A percentile compares a stretch with the other conserved stretches of the same genome.
Conservation (phyloP, 2,329 filamentous ascomycete genomes). For the Penicillium fuscoglaucum region DNA sequence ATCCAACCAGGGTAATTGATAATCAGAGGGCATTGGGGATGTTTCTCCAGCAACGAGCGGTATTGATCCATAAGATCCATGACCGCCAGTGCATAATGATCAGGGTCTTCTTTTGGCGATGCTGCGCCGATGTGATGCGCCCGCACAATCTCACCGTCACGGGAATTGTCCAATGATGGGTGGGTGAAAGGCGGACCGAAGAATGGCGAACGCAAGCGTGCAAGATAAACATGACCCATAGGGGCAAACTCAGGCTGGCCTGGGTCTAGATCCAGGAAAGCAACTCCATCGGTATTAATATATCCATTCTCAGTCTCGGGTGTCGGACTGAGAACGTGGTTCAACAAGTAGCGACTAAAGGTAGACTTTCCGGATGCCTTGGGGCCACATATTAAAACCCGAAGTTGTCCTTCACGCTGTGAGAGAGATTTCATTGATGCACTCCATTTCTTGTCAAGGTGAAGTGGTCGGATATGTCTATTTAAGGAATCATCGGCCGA, state of each 20-base stretch:
- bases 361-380: constrained; percentile 62
- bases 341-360: constrained; percentile 56
- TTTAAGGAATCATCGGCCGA: constrained; percentile 46
- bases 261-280: constrained; percentile 61
- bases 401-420: constrained; percentile 39
- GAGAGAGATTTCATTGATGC: constrained; percentile 46
- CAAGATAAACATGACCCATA: constrained; percentile 60
- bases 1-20: constrained; percentile 61
- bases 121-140: constrained; percentile 56
- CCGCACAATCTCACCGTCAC: constrained; percentile 45
- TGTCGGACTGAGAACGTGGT: constrained; percentile 52
- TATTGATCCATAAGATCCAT: constrained; percentile 55
- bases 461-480: constrained; percentile 44
- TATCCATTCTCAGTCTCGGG: constrained; percentile 34
- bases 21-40: constrained; percentile 52
- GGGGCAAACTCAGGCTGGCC: constrained; percentile 60
- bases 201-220: constrained; percentile 52
- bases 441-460: constrained; percentile 48
- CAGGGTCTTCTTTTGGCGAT: constrained; percentile 57
- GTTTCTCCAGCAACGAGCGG: constrained; percentile 40
- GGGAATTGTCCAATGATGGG: constrained; percentile 39
- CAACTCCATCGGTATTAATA: constrained; percentile 44
- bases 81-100: constrained; percentile 56
- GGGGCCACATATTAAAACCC: constrained; percentile 55
- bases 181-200: constrained; percentile 60